A percentile compares a stretch with the other conserved stretches of the same genome.
These are phyloP conservation scores for Sphaerulina populicola DNA, from an alignment of 2,329 filamentous ascomycete species.

Conservation along the genomic window DNA sequence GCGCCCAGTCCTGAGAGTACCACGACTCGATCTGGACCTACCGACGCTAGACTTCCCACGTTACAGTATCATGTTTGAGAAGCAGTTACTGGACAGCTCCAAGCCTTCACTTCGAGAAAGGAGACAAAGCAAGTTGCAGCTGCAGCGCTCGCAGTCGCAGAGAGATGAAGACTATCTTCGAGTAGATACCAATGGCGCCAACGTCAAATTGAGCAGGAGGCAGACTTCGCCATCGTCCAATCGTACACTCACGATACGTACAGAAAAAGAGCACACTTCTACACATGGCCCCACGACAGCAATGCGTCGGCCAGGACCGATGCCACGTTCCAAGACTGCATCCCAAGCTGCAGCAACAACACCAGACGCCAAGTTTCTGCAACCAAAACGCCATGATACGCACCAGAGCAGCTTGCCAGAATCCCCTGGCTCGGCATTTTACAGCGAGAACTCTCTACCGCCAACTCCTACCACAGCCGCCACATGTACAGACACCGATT, in stretches of 20 bases:
- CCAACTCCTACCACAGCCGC: slow-evolving; percentile 25
- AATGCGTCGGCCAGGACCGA: slow-evolving; percentile 16
- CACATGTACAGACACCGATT: slow-evolving; percentile 21
- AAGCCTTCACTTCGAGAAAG: slow-evolving; percentile 29
- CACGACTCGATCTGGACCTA: slow-evolving; percentile 64
- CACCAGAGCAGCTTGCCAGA: slow-evolving; percentile 15
- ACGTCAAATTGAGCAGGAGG: slow-evolving; percentile 8
- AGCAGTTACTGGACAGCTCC: slow-evolving; percentile 49
- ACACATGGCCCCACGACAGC: slow-evolving; percentile 13
- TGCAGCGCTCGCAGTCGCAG: slow-evolving; percentile 16
- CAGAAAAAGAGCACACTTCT: slow-evolving; percentile 5
- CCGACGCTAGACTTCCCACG: slow-evolving; percentile 72
- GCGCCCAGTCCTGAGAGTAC: slow-evolving; percentile 17
- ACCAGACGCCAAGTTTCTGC: slow-evolving; percentile 14
- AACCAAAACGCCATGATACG: slow-evolving; percentile 10
- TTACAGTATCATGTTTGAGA: slow-evolving; percentile 89
- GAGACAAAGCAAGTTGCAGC: slow-evolving; percentile 22
- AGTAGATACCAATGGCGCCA: background rate
- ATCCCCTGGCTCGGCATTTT: slow-evolving; percentile 20
- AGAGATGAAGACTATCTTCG: background rate
- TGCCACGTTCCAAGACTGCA: slow-evolving; percentile 26
- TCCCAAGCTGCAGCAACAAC: slow-evolving; percentile 19
- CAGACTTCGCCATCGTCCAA: slow-evolving; percentile 18
- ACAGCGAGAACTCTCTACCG: slow-evolving; percentile 26
- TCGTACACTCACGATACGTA: slow-evolving; percentile 14